Conservation (phyloP, 371 early-diverging fungal genomes). For the Circinella minor region DNA sequence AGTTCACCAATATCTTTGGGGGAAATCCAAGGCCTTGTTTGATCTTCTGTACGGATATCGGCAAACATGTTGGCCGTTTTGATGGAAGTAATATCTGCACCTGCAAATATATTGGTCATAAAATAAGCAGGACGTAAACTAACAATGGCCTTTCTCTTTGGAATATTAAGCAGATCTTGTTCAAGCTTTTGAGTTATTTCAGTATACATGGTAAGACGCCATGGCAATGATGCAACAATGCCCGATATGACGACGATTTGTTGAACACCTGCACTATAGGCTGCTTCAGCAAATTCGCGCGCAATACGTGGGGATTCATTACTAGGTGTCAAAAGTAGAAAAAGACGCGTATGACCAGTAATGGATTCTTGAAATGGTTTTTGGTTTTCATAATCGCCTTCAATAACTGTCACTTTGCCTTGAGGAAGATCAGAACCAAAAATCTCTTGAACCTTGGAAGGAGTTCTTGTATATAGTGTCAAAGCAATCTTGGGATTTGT, state of each 20-base stretch:
- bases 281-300: slow-evolving; percentile 17
- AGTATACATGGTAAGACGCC: slow-evolving; percentile 25
- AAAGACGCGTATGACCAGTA: slow-evolving; percentile 35
- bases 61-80: not conserved
- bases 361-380: slow-evolving; percentile 24
- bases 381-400: slow-evolving; percentile 35
- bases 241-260: slow-evolving; percentile 41
- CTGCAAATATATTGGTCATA: slow-evolving; percentile 19
- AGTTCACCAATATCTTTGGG: slow-evolving; percentile 24
- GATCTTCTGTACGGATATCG: not conserved
- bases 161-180: slow-evolving; percentile 23
- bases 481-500: not conserved
- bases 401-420: slow-evolving; percentile 11
- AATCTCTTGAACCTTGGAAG: slow-evolving; percentile 2
- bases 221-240: slow-evolving; percentile 18
- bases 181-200: slow-evolving; percentile 22
- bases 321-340: slow-evolving; percentile 19
- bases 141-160: slow-evolving; percentile 20
- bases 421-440: not conserved
- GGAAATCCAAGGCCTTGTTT: slow-evolving; percentile 18
- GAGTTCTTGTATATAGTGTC: slow-evolving; percentile 4
- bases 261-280: slow-evolving; percentile 36
- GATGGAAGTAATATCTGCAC: slow-evolving; percentile 8
- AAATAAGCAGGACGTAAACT: slow-evolving; percentile 19
- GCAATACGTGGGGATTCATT: not conserved